Evolutionary conservation across 441 rosid genomes (phyloP).

Genomic region (Populus trichocarpa): DNA sequence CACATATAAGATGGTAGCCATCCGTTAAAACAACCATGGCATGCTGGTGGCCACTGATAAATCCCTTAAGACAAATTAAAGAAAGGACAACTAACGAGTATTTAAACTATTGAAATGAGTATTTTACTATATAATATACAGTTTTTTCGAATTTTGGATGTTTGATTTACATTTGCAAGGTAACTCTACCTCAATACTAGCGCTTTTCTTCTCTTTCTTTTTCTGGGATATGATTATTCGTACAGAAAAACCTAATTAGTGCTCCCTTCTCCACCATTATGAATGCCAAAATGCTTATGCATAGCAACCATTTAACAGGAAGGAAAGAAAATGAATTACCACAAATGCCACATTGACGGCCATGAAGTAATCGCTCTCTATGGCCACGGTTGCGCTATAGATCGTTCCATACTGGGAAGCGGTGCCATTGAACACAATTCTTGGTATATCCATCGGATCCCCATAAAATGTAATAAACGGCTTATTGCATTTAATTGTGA

Average conservation of each 20-base stretch:
- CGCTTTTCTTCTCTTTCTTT: neutral
- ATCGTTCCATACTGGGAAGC: constrained; percentile 36
- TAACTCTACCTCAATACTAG: neutral
- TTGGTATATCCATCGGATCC: constrained; percentile 22
- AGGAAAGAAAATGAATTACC: constrained; percentile 14
- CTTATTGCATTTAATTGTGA: constrained; percentile 25
- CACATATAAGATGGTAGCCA: neutral
- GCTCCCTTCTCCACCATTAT: neutral
- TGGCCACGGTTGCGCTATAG: constrained; percentile 40
- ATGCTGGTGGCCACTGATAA: too few species aligned
- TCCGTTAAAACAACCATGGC: too few species aligned
- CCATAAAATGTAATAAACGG: constrained; percentile 37
- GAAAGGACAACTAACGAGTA: neutral
- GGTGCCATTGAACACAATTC: constrained; percentile 30
- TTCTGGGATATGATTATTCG: neutral
- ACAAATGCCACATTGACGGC: constrained; percentile 35
- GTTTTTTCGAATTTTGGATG: neutral
- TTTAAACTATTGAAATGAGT: too few species aligned
- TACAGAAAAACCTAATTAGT: neutral
- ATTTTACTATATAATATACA: neutral
- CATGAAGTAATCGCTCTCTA: constrained; percentile 39
- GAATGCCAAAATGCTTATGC: neutral
- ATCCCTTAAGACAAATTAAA: neutral
- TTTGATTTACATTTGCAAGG: neutral
- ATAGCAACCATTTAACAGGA: neutral